phyloP scores from a whole-genome alignment of 2,329 filamentous ascomycete genomes.

The Camptophora hylomeconis region DNA sequence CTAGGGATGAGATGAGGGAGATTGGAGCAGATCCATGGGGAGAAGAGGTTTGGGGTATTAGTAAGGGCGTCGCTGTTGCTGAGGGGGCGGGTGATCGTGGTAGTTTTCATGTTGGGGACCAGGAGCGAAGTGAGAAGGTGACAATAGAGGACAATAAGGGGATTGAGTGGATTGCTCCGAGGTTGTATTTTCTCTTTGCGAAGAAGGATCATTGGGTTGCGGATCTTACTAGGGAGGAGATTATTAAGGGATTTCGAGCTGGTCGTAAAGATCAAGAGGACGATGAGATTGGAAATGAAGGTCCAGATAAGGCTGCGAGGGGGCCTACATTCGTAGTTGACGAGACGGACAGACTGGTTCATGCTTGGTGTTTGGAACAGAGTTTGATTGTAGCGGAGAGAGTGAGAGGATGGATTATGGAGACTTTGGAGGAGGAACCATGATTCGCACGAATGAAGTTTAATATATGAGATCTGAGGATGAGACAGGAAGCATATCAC shows the following conservation, averaged over 20 bases:
- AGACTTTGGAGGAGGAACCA: slow-evolving; percentile 22
- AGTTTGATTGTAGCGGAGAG: slow-evolving; percentile 38
- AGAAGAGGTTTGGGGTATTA: slow-evolving; percentile 45
- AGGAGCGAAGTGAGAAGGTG: too few species aligned
- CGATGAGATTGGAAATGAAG: neutral
- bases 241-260: slow-evolving; percentile 28
- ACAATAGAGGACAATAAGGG: too few species aligned
- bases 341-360: slow-evolving; percentile 37
- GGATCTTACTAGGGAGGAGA: slow-evolving; percentile 40
- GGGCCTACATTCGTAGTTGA: slow-evolving; percentile 42
- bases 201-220: slow-evolving; percentile 50
- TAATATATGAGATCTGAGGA: too few species aligned
- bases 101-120: too few species aligned
- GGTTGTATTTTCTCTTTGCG: slow-evolving; percentile 47
- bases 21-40: slow-evolving; percentile 46
- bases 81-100: slow-evolving; percentile 2
- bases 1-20: slow-evolving; percentile 42
- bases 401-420: slow-evolving; percentile 34
- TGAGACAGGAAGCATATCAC: too few species aligned
- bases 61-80: slow-evolving; percentile 10
- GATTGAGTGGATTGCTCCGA: slow-evolving; percentile 21
- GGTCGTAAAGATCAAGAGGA: slow-evolving; percentile 2
- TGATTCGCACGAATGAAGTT: too few species aligned
- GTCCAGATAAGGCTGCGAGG: slow-evolving; percentile 9
- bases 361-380: slow-evolving; percentile 45